These are phyloP conservation scores for Coffea humblotiana DNA, from an alignment of 305 asterid genomes.

Conservation along the genomic window DNA sequence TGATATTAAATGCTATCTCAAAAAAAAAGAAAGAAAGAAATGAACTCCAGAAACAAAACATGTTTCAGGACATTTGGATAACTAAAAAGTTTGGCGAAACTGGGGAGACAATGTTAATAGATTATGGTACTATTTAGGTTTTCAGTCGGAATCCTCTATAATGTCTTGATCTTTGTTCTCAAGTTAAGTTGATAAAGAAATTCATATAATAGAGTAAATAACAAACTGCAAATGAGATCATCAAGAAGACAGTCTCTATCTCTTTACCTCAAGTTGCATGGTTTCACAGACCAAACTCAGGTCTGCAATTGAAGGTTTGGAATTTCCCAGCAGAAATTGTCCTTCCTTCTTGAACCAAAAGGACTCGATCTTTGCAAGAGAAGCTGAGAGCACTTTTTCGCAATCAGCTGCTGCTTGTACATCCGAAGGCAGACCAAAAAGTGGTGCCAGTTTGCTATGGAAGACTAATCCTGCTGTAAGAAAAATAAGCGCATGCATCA, in stretches of 20 bases:
- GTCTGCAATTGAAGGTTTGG: slow-evolving; percentile 86
- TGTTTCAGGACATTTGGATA: too few relatives aligned
- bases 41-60: too few relatives aligned
- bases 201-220: too few relatives aligned
- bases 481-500: too few relatives aligned
- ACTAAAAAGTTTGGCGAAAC: too few relatives aligned
- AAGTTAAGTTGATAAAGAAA: too few relatives aligned
- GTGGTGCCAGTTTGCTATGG: slow-evolving; percentile 57
- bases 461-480: slow-evolving; percentile 49
- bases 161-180: too few relatives aligned
- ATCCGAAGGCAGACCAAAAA: slow-evolving; percentile 58
- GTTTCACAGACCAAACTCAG: slow-evolving; percentile 85
- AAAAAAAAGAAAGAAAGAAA: too few relatives aligned
- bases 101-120: too few relatives aligned
- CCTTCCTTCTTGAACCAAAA: slow-evolving; percentile 79
- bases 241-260: neutral
- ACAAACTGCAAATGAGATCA: neutral
- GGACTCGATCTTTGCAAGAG: slow-evolving; percentile 62
- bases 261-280: slow-evolving; percentile 79
- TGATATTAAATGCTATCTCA: too few relatives aligned
- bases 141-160: too few relatives aligned
- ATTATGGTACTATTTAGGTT: too few relatives aligned
- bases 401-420: slow-evolving; percentile 64
- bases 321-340: slow-evolving; percentile 69
- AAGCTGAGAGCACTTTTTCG: slow-evolving; percentile 58